Evolutionary conservation across 768 basidiomycete species (phyloP).

Genomic region (Collybiopsis luxurians): DNA sequence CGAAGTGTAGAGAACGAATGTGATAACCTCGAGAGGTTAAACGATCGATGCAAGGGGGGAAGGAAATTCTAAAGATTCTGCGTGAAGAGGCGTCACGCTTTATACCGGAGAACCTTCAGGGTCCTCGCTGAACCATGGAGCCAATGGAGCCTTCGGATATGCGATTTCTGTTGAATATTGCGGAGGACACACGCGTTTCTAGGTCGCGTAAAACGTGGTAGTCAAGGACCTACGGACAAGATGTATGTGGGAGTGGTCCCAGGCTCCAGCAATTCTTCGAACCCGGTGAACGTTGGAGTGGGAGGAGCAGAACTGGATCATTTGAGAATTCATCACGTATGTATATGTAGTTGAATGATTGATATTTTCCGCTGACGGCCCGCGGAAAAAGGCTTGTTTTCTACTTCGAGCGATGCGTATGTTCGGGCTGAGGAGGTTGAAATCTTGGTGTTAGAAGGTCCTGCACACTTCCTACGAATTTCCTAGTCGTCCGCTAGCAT

Average conservation of each 20-base stretch:
- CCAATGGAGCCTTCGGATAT: background rate
- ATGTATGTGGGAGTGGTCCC: background rate
- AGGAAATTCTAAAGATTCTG: background rate
- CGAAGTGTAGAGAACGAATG: background rate
- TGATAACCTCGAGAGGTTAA: constrained; percentile 1
- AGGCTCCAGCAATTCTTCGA: background rate
- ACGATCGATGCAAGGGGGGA: background rate
- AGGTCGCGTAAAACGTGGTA: background rate
- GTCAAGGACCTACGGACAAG: background rate
- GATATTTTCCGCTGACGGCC: no score
- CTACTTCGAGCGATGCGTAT: no score
- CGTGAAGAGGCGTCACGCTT: background rate
- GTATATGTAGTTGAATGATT: no score
- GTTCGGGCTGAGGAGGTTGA: no score
- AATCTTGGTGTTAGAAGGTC: no score
- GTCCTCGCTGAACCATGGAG: background rate
- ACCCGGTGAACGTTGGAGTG: no score
- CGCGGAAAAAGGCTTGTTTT: no score
- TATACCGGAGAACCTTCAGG: background rate
- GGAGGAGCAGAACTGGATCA: background rate
- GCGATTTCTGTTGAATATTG: background rate
- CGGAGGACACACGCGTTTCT: background rate
- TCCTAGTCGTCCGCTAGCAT: no score
- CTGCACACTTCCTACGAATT: no score
- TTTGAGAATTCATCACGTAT: background rate